These are phyloP conservation scores for Trichoderma brevicompactum DNA, from an alignment of 2,329 filamentous ascomycete species.

Conservation along the genomic window DNA sequence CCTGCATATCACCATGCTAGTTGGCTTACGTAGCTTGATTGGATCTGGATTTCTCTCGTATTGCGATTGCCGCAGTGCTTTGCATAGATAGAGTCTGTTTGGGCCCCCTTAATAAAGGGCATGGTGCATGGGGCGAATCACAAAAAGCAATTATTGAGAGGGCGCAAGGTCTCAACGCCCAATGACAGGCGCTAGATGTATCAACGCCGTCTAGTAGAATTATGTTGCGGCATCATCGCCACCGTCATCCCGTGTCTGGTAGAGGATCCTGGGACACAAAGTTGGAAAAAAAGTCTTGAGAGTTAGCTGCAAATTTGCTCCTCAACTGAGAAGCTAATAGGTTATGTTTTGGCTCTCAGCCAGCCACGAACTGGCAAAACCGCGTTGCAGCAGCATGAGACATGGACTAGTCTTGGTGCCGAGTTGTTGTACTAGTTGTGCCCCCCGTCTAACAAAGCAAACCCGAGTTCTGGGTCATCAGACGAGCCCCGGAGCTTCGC, in stretches of 20 bases:
- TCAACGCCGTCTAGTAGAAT: not conserved
- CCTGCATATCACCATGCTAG: constrained; percentile 4
- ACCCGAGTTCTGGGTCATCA: not conserved
- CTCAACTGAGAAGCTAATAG: not conserved
- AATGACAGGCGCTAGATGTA: not conserved
- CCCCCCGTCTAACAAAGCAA: not conserved
- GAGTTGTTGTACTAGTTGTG: not conserved
- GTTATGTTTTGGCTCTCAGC: not conserved
- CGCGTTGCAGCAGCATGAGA: not conserved
- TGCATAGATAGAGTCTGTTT: not conserved
- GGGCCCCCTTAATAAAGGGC: not conserved
- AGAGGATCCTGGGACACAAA: not conserved
- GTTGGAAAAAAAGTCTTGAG: not conserved
- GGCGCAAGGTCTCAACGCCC: not conserved
- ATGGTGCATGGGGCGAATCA: constrained; percentile 6
- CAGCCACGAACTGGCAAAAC: not conserved
- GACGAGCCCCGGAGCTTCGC: not conserved
- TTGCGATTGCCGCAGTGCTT: not conserved
- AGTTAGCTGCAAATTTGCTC: not conserved
- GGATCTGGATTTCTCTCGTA: not conserved
- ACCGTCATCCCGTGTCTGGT: too few relatives aligned
- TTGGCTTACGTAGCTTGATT: constrained; percentile 1
- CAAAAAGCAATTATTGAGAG: not conserved
- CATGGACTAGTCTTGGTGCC: not conserved
- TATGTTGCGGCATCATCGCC: not conserved